Evolutionary conservation across 2,329 filamentous ascomycete genomes (phyloP).

Genomic region (Colletotrichum lindemuthianum): DNA sequence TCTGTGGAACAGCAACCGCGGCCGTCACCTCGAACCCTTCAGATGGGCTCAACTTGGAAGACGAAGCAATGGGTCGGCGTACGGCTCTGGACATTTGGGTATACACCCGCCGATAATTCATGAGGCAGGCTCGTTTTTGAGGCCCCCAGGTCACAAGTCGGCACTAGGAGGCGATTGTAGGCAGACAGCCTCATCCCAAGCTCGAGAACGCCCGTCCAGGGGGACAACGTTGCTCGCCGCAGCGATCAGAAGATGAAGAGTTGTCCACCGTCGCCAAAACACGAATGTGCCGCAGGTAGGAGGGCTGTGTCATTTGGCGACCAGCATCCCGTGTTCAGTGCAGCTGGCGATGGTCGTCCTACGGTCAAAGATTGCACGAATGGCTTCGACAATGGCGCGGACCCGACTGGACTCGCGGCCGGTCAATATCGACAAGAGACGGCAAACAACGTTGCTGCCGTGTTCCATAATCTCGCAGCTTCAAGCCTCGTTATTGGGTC

Average conservation of each 20-base stretch:
- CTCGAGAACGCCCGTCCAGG: slow-evolving; percentile 10
- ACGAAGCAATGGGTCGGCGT: too few relatives aligned
- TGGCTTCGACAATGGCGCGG: slow-evolving; percentile 2
- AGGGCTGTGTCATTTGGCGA: slow-evolving; percentile 4
- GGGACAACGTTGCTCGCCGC: background rate
- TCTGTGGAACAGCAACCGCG: too few relatives aligned
- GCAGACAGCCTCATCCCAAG: slow-evolving; percentile 10
- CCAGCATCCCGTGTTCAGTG: slow-evolving; percentile 1
- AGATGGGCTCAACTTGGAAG: too few relatives aligned
- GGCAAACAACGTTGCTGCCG: background rate
- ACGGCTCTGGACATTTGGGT: too few relatives aligned
- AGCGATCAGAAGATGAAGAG: background rate
- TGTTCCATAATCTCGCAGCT: slow-evolving; percentile 3
- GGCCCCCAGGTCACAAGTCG: background rate
- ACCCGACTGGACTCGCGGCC: background rate
- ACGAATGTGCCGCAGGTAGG: slow-evolving; percentile 8
- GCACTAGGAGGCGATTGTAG: background rate
- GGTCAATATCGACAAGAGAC: background rate
- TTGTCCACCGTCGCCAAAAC: background rate
- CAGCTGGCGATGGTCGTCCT: background rate
- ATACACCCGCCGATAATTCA: background rate
- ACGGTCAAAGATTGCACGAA: background rate
- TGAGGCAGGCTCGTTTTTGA: background rate
- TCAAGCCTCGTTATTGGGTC: slow-evolving; percentile 6
- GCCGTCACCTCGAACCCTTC: too few relatives aligned